Base-by-base conservation (phyloP, 164 flowering plant genomes). In the Stephania japonica region DNA sequence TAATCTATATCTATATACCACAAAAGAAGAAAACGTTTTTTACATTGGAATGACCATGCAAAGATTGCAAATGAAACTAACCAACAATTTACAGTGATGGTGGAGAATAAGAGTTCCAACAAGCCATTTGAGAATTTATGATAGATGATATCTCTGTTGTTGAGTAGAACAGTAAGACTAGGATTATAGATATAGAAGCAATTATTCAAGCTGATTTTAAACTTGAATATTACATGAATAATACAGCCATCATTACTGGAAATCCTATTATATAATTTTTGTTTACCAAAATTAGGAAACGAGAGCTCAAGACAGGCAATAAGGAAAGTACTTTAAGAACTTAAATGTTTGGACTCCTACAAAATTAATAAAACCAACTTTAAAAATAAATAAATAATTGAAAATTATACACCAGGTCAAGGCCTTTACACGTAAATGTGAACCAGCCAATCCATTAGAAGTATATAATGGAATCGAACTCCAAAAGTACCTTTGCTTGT, bases 401-500 rank as follows among this genome's bases (percentile, higher is more conserved):
- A 56, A 56, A 56, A 6, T 56, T 18, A 56, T 56, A 14, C 50
- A 44, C 1, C 6, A 4, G 23, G n/a, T n/a, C 63, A 56, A 44
- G 50, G 7, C n/a, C 63, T 56, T 56, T 21, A 14, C 63, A 56
- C n/a, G n/a, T 56, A 2, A 23, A 56, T 56, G 63, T 19, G n/a
- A 44, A 38, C 24, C 23, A 68, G 12, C 50, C 6, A 42, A 26
- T 23, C 41, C 44, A 73, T 65, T 44, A 64, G 4, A 42, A 49
- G 38, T 32, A 13, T 9, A 66, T 56, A 16, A 56, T 56, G 63
- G 12, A 1, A 8, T 25, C 43, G 12, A 24, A 61, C 19, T 23
- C 42, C 26, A 73, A 63, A 32, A 71, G 67, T 77, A 82, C 86
- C 85, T 84, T 84, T 70, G 82, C 73, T 41, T 84, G 85, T 64